Percentiles rank a stretch among this genome's conserved stretches.
phyloP scores from a whole-genome alignment of 2,329 filamentous ascomycete genomes.

The Botrytis squamosa region DNA sequence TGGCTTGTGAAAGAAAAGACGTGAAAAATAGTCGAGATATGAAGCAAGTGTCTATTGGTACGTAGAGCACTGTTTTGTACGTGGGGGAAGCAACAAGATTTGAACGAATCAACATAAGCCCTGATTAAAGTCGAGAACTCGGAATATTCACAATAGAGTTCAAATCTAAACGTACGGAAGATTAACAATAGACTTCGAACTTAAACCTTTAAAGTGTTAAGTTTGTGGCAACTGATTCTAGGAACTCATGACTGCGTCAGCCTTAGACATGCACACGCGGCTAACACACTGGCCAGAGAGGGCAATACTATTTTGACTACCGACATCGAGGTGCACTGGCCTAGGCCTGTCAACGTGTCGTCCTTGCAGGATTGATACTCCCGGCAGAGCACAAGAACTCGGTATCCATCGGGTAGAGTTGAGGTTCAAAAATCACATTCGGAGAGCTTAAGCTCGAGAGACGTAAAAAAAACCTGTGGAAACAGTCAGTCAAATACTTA shows the following conservation, averaged over 20 bases:
- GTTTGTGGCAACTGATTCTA: not conserved
- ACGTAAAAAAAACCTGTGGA: not conserved
- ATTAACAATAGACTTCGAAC: not conserved
- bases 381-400: fast-evolving
- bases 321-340: not conserved
- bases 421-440: not conserved
- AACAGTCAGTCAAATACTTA: not conserved
- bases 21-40: not conserved
- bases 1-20: not conserved
- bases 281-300: not conserved
- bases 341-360: fast-evolving
- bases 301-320: not conserved
- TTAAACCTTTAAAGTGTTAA: not conserved
- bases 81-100: not conserved
- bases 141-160: not conserved
- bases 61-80: not conserved
- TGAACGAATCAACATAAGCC: too few species aligned
- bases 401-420: not conserved
- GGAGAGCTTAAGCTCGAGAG: not conserved
- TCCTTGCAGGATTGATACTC: not conserved
- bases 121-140: not conserved
- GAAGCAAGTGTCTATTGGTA: not conserved
- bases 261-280: not conserved
- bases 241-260: not conserved
- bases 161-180: not conserved